A percentile compares a stretch with the other conserved stretches of the same genome.
Evolutionary conservation across 2,329 filamentous ascomycete genomes (phyloP).

Genomic region (Paraphoma sp.): DNA sequence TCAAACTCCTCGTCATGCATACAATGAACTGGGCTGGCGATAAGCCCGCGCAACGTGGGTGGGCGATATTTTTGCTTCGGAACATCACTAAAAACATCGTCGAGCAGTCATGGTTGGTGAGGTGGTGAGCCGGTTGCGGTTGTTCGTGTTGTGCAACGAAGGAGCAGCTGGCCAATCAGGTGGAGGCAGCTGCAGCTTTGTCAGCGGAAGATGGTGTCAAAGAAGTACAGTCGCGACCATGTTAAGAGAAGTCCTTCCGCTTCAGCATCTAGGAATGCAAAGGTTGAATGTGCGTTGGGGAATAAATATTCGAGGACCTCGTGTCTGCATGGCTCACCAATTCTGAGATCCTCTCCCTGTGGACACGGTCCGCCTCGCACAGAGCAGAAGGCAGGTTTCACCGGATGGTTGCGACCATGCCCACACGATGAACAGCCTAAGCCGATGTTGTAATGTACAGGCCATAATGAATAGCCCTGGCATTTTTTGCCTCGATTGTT

Average conservation of each 20-base stretch:
- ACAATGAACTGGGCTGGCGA: constrained; percentile 13
- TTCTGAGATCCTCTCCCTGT: too few species aligned
- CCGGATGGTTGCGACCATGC: too few species aligned
- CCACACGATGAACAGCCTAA: too few species aligned
- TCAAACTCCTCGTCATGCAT: constrained; percentile 9
- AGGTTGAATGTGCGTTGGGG: too few species aligned
- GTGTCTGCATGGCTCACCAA: too few species aligned
- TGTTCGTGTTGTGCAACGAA: background rate
- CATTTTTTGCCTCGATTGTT: too few species aligned
- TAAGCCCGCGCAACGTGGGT: background rate
- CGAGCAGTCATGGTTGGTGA: background rate
- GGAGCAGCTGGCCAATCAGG: background rate
- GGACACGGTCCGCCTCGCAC: too few species aligned
- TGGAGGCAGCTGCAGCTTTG: background rate
- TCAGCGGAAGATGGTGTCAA: background rate
- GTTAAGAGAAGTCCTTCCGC: background rate
- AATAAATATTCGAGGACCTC: too few species aligned
- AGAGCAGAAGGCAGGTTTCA: too few species aligned
- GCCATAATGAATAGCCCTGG: too few species aligned
- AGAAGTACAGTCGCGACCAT: background rate
- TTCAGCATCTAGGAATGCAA: background rate
- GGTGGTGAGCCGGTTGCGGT: constrained; percentile 1
- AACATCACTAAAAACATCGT: background rate
- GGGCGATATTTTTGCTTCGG: background rate
- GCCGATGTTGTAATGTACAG: too few species aligned